These are phyloP conservation scores for Leptographium flavum DNA, from an alignment of 2,329 filamentous ascomycete genomes.

Conservation along the genomic window DNA sequence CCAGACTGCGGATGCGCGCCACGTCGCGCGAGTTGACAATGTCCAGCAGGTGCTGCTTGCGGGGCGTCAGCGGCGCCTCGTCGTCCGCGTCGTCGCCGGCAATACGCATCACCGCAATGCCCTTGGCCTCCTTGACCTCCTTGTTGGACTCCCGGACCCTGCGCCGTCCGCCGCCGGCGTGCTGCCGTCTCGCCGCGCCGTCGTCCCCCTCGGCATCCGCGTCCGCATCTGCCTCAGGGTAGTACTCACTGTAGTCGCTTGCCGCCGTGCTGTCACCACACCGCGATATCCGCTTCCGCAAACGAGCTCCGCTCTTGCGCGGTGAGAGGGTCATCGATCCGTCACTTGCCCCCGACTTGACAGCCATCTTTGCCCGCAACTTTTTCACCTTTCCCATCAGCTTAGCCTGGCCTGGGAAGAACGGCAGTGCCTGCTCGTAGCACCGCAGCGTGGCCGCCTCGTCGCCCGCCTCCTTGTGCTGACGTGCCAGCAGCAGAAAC, in stretches of 20 bases:
- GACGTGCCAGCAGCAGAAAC: conserved; percentile 78
- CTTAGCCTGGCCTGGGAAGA: conserved; percentile 76
- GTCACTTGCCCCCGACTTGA: conserved; percentile 8
- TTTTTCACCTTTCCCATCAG: conserved; percentile 55
- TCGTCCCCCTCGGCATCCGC: conserved; percentile 27
- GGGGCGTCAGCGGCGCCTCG: conserved; percentile 30
- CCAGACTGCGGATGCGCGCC: conserved; percentile 48
- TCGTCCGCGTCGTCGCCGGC: conserved; percentile 20
- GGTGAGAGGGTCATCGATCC: neutral
- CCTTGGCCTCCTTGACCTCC: conserved; percentile 16
- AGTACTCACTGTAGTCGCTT: conserved; percentile 19
- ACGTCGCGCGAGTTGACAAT: conserved; percentile 64
- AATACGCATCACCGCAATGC: neutral
- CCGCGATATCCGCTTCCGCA: neutral
- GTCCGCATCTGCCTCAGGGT: conserved; percentile 26
- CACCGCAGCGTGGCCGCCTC: conserved; percentile 65
- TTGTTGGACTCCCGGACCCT: too few species aligned
- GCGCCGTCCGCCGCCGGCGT: neutral
- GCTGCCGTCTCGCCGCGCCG: conserved; percentile 3
- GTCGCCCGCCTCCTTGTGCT: conserved; percentile 75
- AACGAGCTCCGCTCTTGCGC: neutral
- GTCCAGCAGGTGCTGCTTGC: conserved; percentile 47
- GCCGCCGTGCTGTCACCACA: conserved; percentile 15
- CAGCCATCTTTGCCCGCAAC: conserved; percentile 36
- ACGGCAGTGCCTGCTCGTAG: conserved; percentile 73